Evolutionary conservation across 306 rosid species (phyloP).

Genomic region (Canavalia ensiformis): DNA sequence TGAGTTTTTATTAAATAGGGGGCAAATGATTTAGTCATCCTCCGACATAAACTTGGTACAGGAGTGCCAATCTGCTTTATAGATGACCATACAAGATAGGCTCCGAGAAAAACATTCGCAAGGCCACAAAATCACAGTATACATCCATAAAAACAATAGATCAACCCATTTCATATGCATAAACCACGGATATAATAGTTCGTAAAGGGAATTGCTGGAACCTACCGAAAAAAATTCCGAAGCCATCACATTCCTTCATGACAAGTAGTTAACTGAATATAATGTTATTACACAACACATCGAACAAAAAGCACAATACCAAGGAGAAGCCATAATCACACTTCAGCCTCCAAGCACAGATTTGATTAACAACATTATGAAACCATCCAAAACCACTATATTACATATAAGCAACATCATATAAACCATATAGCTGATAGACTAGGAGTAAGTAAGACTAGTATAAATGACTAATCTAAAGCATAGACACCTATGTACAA

Average conservation of each 20-base stretch:
- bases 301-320: background rate
- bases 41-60: constrained; percentile 83
- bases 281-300: background rate
- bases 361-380: background rate
- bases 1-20: constrained; percentile 7
- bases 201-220: background rate
- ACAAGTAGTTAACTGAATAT: background rate
- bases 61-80: constrained; percentile 64
- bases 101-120: background rate
- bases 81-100: constrained; percentile 53
- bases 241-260: background rate
- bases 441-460: too few species aligned
- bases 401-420: background rate
- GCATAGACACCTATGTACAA: background rate
- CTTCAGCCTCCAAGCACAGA: background rate
- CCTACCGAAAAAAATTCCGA: background rate
- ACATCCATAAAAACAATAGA: background rate
- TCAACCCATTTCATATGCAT: too few species aligned
- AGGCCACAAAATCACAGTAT: background rate
- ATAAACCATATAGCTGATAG: too few species aligned
- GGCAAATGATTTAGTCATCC: constrained; percentile 67
- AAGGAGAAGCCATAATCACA: background rate
- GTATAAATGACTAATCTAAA: background rate
- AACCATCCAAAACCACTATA: background rate
- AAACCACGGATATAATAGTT: background rate